Evolutionary conservation across 1,284 basidiomycete genomes (phyloP).

Genomic region (Tranzscheliella williamsii): DNA sequence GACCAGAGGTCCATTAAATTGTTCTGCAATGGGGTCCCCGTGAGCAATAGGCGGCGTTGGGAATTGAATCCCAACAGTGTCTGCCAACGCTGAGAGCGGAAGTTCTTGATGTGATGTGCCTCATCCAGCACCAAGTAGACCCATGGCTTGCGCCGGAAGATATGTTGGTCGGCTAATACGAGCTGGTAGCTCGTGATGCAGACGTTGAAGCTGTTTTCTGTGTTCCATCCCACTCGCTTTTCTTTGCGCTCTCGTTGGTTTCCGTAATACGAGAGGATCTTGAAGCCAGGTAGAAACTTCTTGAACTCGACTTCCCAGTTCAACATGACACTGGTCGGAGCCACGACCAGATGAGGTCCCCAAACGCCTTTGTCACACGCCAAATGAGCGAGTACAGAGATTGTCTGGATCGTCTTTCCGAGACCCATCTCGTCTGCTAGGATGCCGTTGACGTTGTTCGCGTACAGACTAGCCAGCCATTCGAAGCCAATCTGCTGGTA

Average conservation of each 20-base stretch:
- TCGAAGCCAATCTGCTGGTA: slow-evolving; percentile 94
- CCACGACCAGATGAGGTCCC: slow-evolving; percentile 95
- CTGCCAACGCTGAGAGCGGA: slow-evolving; percentile 93
- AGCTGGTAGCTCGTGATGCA: slow-evolving; percentile 95
- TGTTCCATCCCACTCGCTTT: slow-evolving; percentile 89
- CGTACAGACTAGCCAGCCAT: slow-evolving; percentile 89
- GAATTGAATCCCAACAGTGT: slow-evolving; percentile 91
- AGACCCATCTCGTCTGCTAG: slow-evolving; percentile 68
- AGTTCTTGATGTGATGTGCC: slow-evolving; percentile 99
- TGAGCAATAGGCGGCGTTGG: slow-evolving; percentile 81
- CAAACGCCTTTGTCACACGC: slow-evolving; percentile 93
- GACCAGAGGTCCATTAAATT: slow-evolving; percentile 96
- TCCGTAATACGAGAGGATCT: slow-evolving; percentile 88
- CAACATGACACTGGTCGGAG: slow-evolving; percentile 89
- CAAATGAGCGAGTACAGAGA: slow-evolving; percentile 85
- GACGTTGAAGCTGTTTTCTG: slow-evolving; percentile 89
- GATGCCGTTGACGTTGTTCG: slow-evolving; percentile 87
- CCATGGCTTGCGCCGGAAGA: slow-evolving; percentile 93
- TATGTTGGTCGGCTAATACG: slow-evolving; percentile 83
- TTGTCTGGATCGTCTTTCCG: slow-evolving; percentile 97
- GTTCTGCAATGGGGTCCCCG: slow-evolving; percentile 93
- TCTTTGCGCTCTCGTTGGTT: slow-evolving; percentile 88
- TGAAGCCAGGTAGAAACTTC: slow-evolving; percentile 93
- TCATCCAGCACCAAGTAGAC: slow-evolving; percentile 96
- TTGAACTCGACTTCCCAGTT: slow-evolving; percentile 99